Evolutionary conservation across 1,139 yeast species (phyloP).

Genomic region (Blastobotrys elegans): DNA sequence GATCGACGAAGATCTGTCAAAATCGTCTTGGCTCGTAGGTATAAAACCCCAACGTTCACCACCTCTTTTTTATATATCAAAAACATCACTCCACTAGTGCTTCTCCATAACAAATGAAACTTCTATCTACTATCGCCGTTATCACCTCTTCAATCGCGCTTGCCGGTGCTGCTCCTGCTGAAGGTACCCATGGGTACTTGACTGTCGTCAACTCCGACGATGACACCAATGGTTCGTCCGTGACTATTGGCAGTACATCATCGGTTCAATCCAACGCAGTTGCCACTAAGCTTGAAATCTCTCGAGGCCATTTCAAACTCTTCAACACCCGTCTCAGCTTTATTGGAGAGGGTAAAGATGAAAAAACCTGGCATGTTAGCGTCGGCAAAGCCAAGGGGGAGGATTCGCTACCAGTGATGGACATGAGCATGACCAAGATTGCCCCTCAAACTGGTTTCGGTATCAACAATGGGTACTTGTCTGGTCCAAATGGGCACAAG

Average conservation of each 20-base stretch:
- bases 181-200: not conserved
- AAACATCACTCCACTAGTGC: not conserved
- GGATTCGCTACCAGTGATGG: not conserved
- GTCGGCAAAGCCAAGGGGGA: not conserved
- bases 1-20: no score
- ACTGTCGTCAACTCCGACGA: not conserved
- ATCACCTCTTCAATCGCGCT: no score
- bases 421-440: not conserved
- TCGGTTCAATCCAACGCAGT: not conserved
- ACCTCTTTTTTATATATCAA: not conserved
- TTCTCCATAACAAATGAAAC: not conserved
- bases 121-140: not conserved
- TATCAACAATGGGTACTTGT: not conserved
- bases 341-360: not conserved
- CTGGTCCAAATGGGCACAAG: not conserved
- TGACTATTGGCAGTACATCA: not conserved
- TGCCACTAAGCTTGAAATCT: not conserved
- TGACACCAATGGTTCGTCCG: not conserved
- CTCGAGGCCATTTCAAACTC: not conserved
- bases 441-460: conserved; percentile 1
- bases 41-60: no score
- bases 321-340: not conserved
- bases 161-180: not conserved
- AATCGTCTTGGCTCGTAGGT: no score
- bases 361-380: not conserved